Percentiles rank a stretch among this genome's conserved stretches.
These are phyloP conservation scores for Nicotiana benthamiana DNA, from an alignment of 257 asterid species.

Conservation along the genomic window DNA sequence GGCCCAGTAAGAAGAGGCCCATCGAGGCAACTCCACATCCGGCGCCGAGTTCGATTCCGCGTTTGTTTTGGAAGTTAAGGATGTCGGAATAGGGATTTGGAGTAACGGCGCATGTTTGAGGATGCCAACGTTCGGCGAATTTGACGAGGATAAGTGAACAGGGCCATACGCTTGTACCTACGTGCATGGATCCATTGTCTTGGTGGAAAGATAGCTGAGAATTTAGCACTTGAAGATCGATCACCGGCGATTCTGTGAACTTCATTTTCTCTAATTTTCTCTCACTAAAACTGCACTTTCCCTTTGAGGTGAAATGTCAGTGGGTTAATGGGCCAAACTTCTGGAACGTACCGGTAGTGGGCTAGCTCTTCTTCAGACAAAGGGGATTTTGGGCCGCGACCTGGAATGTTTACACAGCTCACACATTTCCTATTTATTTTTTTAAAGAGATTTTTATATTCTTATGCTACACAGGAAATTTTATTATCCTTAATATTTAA, in stretches of 20 bases:
- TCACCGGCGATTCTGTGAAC: conserved; percentile 81
- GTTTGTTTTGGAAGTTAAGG: conserved; percentile 54
- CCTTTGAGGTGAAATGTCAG: not conserved
- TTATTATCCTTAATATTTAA: no score
- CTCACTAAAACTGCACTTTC: not conserved
- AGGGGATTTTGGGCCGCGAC: not conserved
- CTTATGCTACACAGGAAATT: no score
- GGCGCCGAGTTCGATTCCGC: conserved; percentile 80
- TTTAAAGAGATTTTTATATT: no score
- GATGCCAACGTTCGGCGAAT: conserved; percentile 91
- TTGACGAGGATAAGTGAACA: conserved; percentile 83
- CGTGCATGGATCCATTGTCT: conserved; percentile 95
- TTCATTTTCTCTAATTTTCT: conserved; percentile 34
- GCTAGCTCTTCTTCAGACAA: no score
- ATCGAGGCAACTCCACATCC: conserved; percentile 89
- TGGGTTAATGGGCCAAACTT: not conserved
- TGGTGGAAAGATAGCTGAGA: conserved; percentile 68
- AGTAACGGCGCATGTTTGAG: conserved; percentile 28
- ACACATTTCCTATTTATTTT: no score
- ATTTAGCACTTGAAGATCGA: conserved; percentile 53
- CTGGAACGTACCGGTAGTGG: not conserved
- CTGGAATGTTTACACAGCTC: no score
- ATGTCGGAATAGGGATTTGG: conserved; percentile 67
- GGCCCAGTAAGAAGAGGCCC: conserved; percentile 75
- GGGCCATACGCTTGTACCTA: conserved; percentile 98